Base-by-base conservation (phyloP, 352 stramenopile genomes). In the Globisporangium uncinulatum region DNA sequence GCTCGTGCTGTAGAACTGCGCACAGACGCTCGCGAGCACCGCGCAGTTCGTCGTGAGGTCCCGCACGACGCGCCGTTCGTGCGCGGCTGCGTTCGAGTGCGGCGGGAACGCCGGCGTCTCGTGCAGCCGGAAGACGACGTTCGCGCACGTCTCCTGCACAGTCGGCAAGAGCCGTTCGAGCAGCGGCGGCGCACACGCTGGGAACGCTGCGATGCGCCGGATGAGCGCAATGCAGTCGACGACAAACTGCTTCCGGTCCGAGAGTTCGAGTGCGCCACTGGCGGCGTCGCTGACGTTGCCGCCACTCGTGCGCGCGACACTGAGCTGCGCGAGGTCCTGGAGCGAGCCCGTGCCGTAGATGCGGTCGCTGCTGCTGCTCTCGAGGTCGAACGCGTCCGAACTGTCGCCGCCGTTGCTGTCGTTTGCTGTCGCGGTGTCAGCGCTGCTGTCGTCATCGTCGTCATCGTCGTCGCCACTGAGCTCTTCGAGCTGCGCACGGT, bases 181-280 rank as follows among this genome's bases (percentile, higher is more conserved):
- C 15, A 89, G 54, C 21, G 76, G 74, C 44, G 65, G 70, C 0
- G 76, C 74, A 31, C 79, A 89, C 0, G 70, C 67, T 29, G 79
- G 74, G 14, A 89, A 66, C n/a, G 75, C 71, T 3, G 75, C 76
- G 53, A 90, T 88, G 24, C 79, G 79, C 41, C 76, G 75, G 70
- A 88, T 76, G 17, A 90, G 59, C 8, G 79, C 77, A 54, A 90
- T 74, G 49, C 79, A 90, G 47, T 87, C 77, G 47, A 90, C 79
- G 17, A 88, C 59, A 54, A 90, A 88, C 55, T 87, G 73, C 20
- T 90, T 87, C 6, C 75, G 60, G 20, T 90, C 79, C 2, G 79
- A 88, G 0, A 90, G 60, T 46, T 90, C 77, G 11, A 82, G 55
- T 60, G 74, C 73, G 14, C 67, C 54, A 0, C 52, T 60, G 37